Conservation (phyloP, 768 basidiomycete species). For the Boletus coccyginus region DNA sequence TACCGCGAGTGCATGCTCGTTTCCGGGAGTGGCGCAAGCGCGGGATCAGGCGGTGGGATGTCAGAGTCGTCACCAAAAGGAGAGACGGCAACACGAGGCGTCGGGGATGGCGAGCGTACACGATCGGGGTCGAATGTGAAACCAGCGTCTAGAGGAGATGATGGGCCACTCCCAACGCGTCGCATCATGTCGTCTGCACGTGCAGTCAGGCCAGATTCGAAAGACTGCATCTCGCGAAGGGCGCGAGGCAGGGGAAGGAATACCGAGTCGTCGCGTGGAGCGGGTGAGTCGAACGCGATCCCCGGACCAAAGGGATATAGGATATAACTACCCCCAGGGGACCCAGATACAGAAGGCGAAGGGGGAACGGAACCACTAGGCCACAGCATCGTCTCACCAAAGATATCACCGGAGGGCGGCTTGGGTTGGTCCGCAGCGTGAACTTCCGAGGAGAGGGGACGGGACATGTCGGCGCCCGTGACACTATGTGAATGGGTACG, state of each 20-base stretch:
- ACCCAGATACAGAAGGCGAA: constrained; percentile 32
- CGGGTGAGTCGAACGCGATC: constrained; percentile 60
- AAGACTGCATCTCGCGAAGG: constrained; percentile 84
- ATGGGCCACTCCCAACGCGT: constrained; percentile 10
- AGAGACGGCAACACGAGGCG: constrained; percentile 23
- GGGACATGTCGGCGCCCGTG: constrained; percentile 63
- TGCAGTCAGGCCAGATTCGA: constrained; percentile 79
- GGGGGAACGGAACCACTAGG: constrained; percentile 31
- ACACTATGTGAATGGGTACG: constrained; percentile 79
- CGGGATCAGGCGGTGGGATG: constrained; percentile 26
- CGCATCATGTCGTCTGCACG: constrained; percentile 44
- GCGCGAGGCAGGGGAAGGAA: constrained; percentile 48
- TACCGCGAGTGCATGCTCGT: constrained; percentile 59
- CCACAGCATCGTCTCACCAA: constrained; percentile 69
- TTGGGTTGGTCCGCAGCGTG: constrained; percentile 28
- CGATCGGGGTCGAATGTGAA: background rate
- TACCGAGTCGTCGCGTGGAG: constrained; percentile 41
- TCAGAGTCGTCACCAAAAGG: constrained; percentile 30
- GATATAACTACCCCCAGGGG: constrained; percentile 31
- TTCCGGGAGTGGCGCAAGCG: constrained; percentile 41
- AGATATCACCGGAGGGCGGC: constrained; percentile 47
- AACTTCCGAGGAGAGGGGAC: constrained; percentile 28
- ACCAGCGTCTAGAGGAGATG: constrained; percentile 8
- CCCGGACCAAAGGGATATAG: constrained; percentile 62
- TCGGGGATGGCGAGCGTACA: constrained; percentile 12